These are phyloP conservation scores for Schizonepeta tenuifolia DNA, from an alignment of 257 asterid genomes.

Conservation along the genomic window DNA sequence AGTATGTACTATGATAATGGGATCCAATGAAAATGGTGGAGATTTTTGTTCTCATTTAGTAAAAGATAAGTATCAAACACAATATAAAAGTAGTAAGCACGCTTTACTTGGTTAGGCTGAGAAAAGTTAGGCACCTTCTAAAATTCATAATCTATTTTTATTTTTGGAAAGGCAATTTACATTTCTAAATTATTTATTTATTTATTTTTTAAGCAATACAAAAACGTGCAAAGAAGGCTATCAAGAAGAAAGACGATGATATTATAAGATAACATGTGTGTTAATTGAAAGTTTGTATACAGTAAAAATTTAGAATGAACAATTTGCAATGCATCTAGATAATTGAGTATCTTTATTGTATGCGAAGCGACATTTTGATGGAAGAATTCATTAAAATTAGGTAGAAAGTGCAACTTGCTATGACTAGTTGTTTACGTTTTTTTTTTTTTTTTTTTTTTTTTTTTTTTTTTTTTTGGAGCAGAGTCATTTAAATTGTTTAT, in stretches of 20 bases:
- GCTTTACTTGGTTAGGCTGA: constrained; percentile 33
- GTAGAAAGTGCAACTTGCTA: constrained; percentile 3
- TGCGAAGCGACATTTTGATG: neutral
- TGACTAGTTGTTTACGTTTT: no score
- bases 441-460: neutral
- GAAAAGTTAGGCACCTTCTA: constrained; percentile 7
- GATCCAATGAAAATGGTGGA: constrained; percentile 10
- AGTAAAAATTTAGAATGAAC: neutral
- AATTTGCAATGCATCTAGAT: neutral
- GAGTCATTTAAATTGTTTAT: neutral
- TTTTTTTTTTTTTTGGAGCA: neutral
- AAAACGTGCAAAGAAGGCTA: no score
- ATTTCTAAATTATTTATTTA: neutral
- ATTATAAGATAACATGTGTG: no score
- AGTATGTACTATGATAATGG: neutral
- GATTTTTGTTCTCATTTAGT: constrained; percentile 20
- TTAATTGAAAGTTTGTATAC: neutral
- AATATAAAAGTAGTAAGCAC: constrained; percentile 20
- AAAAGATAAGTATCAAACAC: constrained; percentile 29
- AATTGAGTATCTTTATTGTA: neutral
- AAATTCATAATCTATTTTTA: constrained; percentile 19
- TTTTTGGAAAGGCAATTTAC: neutral
- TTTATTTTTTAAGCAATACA: no score
- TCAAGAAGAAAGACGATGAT: no score
- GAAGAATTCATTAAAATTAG: neutral